These are phyloP conservation scores for Backusella macrospora DNA, from an alignment of 192 early-diverging fungal species.

Conservation along the genomic window DNA sequence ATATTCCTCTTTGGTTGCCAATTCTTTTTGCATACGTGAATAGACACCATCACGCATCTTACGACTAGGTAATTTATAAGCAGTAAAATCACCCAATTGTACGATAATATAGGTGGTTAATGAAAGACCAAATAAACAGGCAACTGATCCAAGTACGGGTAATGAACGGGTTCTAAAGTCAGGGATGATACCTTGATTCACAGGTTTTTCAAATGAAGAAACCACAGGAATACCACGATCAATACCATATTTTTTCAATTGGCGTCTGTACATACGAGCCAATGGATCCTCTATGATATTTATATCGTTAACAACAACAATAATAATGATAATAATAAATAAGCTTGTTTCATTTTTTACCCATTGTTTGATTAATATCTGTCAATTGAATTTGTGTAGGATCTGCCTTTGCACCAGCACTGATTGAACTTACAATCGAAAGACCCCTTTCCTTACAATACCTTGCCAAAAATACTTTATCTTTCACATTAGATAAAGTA, in stretches of 20 bases:
- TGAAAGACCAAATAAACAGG: slow-evolving; percentile 91
- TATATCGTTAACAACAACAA: background rate
- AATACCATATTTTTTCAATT: slow-evolving; percentile 70
- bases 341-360: too few relatives aligned
- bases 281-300: slow-evolving; percentile 77
- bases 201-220: slow-evolving; percentile 92
- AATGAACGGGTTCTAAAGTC: slow-evolving; percentile 82
- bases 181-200: slow-evolving; percentile 61
- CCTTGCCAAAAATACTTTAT: slow-evolving; percentile 82
- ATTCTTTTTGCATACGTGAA: slow-evolving; percentile 69
- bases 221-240: slow-evolving; percentile 82
- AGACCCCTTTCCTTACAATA: slow-evolving; percentile 77
- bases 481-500: slow-evolving; percentile 90
- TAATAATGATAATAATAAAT: too few relatives aligned
- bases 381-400: slow-evolving; percentile 91
- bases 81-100: slow-evolving; percentile 51
- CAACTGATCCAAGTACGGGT: slow-evolving; percentile 76
- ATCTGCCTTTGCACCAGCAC: slow-evolving; percentile 92
- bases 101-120: slow-evolving; percentile 85
- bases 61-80: slow-evolving; percentile 65
- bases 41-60: slow-evolving; percentile 75
- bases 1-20: slow-evolving; percentile 56
- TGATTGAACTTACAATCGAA: slow-evolving; percentile 87
- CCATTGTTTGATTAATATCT: slow-evolving; percentile 88
- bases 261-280: slow-evolving; percentile 76